Base-by-base conservation (phyloP, 192 early-diverging fungal genomes). In the Umbelopsis ramanniana region DNA sequence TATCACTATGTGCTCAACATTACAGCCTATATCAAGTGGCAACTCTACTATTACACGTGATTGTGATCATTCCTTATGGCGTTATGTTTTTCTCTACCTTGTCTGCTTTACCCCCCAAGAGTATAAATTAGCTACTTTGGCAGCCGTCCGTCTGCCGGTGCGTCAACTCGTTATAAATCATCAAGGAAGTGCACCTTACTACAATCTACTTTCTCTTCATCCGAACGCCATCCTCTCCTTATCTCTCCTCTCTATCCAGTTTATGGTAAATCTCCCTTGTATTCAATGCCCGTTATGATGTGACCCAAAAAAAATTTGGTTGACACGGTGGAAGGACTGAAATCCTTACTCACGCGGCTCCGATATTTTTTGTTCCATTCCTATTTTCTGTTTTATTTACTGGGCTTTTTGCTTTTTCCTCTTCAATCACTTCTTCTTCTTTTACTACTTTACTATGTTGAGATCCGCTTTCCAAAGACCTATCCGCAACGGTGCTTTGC, bases 401-500 rank as follows among this genome's bases (percentile, higher is more conserved):
- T 68, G 66, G 52, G 24, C 35, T 33, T 46, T 47, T 71, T 52
- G 7, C 33, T 55, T 43, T 76, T 52, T 73, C 57, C 46, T 46
- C 35, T 73, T 43, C 54, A 67, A 24, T 47, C 52, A 60, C 67
- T 72, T 50, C 45, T 29, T 73, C 69, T 37, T 66, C 43, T 24
- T 40, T 7, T 22, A 48, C 45, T 33, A 55, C 68, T 73, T 33
- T 23, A 53, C 35, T 22, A 85, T 85, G 83, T 68, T 85, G 69
- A 76, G 83, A 54, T 80, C 83, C 53, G 74, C 80, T 67, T 22
- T 76, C 22, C 37, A 45, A 21, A 71, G 46, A 19, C 54, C 73
- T 52, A 53, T 66, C n/a, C 67, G 66, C 29, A 29, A 71, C 15
- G 52, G 46, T 23, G 47, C 67, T 38, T 12, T 72, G 19, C 75